A percentile compares a stretch with the other conserved stretches of the same genome.
phyloP scores from a whole-genome alignment of 1,284 basidiomycete genomes.

The Meripilus lineatus region DNA sequence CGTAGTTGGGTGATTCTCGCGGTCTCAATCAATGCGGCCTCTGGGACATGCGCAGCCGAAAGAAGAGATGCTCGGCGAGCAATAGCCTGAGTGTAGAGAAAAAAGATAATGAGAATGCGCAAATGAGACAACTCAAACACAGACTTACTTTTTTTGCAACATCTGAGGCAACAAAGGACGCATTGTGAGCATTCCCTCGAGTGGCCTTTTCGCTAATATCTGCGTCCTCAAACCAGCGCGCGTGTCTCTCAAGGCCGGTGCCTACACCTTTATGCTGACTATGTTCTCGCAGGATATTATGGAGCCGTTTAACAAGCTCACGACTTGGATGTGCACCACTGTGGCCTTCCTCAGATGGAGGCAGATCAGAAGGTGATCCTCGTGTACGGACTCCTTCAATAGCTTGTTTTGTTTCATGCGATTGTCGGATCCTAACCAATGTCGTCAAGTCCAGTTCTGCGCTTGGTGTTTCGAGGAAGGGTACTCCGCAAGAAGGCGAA shows the following conservation, averaged over 20 bases:
- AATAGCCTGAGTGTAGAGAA: not conserved
- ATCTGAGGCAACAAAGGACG: not conserved
- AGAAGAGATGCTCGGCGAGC: not conserved
- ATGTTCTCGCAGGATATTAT: not conserved
- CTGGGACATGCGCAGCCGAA: not conserved
- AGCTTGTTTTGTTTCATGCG: conserved; percentile 6
- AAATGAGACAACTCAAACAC: not conserved
- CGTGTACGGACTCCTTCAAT: conserved; percentile 2
- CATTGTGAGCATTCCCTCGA: not conserved
- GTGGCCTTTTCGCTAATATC: not conserved
- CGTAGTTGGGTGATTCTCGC: not conserved
- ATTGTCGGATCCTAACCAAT: not conserved
- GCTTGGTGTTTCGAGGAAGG: no score
- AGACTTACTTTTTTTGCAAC: not conserved
- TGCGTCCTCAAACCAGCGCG: not conserved
- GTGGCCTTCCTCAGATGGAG: not conserved
- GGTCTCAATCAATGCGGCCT: not conserved
- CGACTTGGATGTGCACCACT: not conserved
- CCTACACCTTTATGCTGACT: not conserved
- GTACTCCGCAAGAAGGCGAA: no score
- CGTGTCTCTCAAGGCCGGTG: not conserved
- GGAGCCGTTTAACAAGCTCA: not conserved
- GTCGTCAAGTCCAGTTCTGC: conserved; percentile 2
- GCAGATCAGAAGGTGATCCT: not conserved
- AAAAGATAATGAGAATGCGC: not conserved